Evolutionary conservation across 768 basidiomycete genomes (phyloP), one percentile per base, ranked within the genome.

Genomic region (Lactifluus piperatus): DNA sequence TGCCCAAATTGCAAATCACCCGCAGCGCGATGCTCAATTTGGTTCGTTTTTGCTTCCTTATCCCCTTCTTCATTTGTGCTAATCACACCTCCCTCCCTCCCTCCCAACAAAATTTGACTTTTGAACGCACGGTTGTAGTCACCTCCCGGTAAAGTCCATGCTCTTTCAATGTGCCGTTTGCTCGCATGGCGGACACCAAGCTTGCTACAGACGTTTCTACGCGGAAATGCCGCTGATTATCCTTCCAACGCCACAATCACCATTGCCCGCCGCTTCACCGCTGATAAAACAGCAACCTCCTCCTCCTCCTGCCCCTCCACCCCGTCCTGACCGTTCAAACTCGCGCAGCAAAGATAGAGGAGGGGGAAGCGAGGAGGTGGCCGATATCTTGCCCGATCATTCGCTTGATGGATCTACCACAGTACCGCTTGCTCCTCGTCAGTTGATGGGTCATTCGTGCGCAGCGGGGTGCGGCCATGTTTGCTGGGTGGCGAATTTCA

Each of bases 381-480:
- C 26, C 16, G 44, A 56, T 32, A 27, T 44, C 13, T 36, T 5
- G 16, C 44, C 24, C 20, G 60, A 66, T 68, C 56, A 65, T 54
- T 9, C 59, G 58, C 9, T 57, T 8, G 60, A 56, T 9, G 47
- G 51, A 39, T 32, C 52, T 18, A 47, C 51, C 18, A 41, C 50
- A 30, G 32, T 48, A n/a, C 20, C 43, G 13, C 52, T 43, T 29
- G 22, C 49, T 45, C 51, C 22, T 39, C 62, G 45, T 30, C 34
- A 62, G 39, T 34, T 81, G 36, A 68, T 73, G 13, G 88, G 84
- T 3, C 84, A 86, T 68, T 78, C 76, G 0, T 91, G 90, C 71
- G 86, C 87, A 14, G 80, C 87, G 44, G 90, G 89, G 4, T 92
- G 89, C 71, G 89, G 90, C 0, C 90, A 92, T 72, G 79, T 78